Evolutionary conservation across 768 basidiomycete genomes (phyloP), one percentile per base, ranked within the genome.

Genomic region (Pleurotus eryngii): DNA sequence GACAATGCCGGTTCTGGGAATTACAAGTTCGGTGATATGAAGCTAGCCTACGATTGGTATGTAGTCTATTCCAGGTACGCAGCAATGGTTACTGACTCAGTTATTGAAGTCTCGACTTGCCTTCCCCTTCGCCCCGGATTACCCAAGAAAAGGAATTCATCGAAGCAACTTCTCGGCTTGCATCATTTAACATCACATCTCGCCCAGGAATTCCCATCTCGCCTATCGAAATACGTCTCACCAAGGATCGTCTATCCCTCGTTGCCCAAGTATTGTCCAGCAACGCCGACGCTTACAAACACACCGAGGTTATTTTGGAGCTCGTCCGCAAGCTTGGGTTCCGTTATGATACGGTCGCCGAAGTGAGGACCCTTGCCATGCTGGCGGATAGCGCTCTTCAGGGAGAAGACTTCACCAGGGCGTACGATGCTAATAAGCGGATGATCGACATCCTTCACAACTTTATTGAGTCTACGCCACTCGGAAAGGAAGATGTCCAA

Each of bases 21-120:
- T 65, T 88, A 94, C 67, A 91, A 92, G 63, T 79, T 82, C 38
- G 95, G 96, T 3, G 93, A 96, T 51, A 98, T 99, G 95, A 96
- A 94, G 69, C 76, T 93, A 49, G 97, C 97, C 1, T 95, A 95
- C 70, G 92, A 96, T 57, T 98, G 97, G 96, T 97, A 69, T 60
- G 66, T 26, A 11, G 43, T 18, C 20, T 9, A 15, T 57, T n/a
- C 4, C 26, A 45, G 59, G 65, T 61, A 9, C 22, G 58, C 17
- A 49, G 7, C 30, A 27, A 46, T 35, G 30, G 51, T 50, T 39
- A 39, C 26, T 37, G 35, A 11, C 9, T 8, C 37, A 30, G 35
- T 56, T 57, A 63, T 53, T 55, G 0, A 65, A 98, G 96, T 64
- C 77, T 98, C 55, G 77, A 86, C 49, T 90, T 98, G 11, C 85